Conservation (phyloP, 768 basidiomycete species). For the Russula lepida region DNA sequence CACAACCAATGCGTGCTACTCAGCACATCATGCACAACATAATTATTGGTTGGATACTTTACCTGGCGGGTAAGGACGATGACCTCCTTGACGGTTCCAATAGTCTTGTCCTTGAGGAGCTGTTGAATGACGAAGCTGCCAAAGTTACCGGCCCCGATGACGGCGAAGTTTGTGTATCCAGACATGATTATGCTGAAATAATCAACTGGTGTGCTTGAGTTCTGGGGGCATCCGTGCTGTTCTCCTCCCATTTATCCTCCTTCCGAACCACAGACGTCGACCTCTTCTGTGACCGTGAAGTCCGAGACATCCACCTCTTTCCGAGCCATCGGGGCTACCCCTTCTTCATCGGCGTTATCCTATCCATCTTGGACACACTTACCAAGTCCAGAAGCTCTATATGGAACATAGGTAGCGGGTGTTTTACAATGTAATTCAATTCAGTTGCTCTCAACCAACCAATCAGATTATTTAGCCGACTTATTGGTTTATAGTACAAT, state of each 20-base stretch:
- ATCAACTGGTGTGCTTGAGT: background rate
- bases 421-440: no score
- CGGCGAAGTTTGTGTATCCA: slow-evolving; percentile 17
- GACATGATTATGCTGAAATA: slow-evolving; percentile 3
- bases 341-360: background rate
- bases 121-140: slow-evolving; percentile 17
- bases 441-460: no score
- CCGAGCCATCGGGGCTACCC: background rate
- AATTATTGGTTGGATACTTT: background rate
- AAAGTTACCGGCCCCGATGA: slow-evolving; percentile 19
- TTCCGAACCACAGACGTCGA: background rate
- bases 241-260: background rate
- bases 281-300: no score
- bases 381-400: background rate
- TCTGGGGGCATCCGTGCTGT: background rate
- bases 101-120: slow-evolving; percentile 8
- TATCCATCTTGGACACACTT: background rate
- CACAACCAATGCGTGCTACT: background rate
- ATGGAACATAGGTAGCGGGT: no score
- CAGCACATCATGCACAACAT: no score
- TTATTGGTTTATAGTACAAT: no score
- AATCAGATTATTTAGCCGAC: no score
- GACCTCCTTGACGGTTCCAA: slow-evolving; percentile 10
- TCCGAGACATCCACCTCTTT: no score
- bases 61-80: slow-evolving; percentile 19